Evolutionary conservation across 768 basidiomycete genomes (phyloP), one percentile per base, ranked within the genome.

Genomic region (Polyporus arcularius): DNA sequence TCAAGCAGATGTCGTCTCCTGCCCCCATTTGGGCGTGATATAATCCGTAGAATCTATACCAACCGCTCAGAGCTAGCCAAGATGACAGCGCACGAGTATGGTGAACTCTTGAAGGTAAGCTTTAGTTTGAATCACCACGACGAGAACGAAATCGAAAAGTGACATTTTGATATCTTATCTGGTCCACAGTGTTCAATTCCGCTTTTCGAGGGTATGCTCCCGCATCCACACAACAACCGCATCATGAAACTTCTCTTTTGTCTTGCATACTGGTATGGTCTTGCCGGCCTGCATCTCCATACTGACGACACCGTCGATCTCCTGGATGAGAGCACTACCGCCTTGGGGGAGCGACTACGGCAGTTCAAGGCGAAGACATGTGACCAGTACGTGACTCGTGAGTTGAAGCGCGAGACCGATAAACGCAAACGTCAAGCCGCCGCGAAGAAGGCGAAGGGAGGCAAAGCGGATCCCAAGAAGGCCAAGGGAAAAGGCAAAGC

Each of bases 221-320:
- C 66, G 6, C 45, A 45, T 8, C 60, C 64, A 4, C 57, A 70
- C 28, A 54, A 72, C 32, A 40, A 57, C 3, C 52, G 64, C 5
- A 51, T 80, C 5, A 62, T 71, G 21, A 67, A 74, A n/a, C 58
- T 79, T 0, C 62, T 80, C 4, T 80, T 51, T 14, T 12, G 4
- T 2, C 50, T 73, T 2, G 71, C 70, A 0, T 59, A 67, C 9
- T 78, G 76, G 77, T 79, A 80, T 63, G 71, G 69, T 2, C 65
- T 75, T 9, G 77, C 74, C 2, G 80, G 80, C 57, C 68, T 80
- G 1, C 73, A 73, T 9, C 56, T 79, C 61, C 80, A 80, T 56
- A 77, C 74, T 0, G 74, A 78, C 8, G 16, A 55, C 1, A 74
- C 77, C 1, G 61, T 81, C 0, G 15, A 28, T 0, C 16, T 70